These are phyloP conservation scores for Aspergillus indologenus DNA, from an alignment of 495 filamentous ascomycete genomes.

Conservation along the genomic window DNA sequence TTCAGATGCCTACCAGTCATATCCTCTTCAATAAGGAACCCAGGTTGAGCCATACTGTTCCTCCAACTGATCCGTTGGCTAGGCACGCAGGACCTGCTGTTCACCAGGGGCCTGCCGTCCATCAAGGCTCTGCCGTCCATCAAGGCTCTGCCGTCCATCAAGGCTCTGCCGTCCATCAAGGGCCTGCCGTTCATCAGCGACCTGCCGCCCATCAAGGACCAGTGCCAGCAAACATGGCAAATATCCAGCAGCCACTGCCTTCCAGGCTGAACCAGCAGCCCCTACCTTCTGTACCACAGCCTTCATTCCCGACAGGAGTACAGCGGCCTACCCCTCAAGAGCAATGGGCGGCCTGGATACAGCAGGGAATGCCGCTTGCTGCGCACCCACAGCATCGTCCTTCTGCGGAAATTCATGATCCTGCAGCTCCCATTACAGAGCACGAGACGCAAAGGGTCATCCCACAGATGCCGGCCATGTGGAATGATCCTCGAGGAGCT, in stretches of 20 bases:
- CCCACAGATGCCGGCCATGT: not conserved
- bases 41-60: not conserved
- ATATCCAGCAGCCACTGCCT: constrained; percentile 5
- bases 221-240: not conserved
- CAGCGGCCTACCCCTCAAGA: constrained; percentile 4
- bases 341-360: constrained; percentile 6
- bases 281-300: constrained; percentile 2
- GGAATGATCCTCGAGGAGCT: constrained; percentile 1
- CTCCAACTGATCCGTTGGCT: not conserved
- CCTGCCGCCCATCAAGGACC: not conserved
- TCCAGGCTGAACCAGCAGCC: constrained; percentile 13
- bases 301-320: not conserved
- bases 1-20: not conserved
- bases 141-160: too few relatives aligned
- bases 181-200: too few relatives aligned
- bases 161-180: too few relatives aligned
- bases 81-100: not conserved
- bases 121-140: too few relatives aligned
- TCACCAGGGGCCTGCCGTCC: not conserved
- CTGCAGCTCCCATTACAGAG: not conserved
- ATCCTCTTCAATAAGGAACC: not conserved
- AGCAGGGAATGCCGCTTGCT: constrained; percentile 6
- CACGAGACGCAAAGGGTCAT: not conserved
- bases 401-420: not conserved
- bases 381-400: constrained; percentile 4